Conservation (phyloP, 116 monocot genomes). For the Phalaenopsis hybrid region DNA sequence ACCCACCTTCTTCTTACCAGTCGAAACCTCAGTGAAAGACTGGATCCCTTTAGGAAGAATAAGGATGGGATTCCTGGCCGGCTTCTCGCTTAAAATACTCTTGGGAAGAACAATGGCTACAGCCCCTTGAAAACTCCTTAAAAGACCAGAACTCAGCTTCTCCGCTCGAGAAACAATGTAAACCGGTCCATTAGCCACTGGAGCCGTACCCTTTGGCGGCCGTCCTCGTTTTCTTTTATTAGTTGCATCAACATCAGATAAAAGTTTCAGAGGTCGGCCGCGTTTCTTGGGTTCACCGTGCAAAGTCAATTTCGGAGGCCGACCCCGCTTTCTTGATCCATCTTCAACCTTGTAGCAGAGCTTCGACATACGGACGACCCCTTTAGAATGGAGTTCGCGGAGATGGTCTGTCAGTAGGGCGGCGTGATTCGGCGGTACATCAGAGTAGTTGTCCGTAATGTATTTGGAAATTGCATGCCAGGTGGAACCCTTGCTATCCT, state of each 20-base stretch:
- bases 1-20: not conserved
- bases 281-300: not conserved
- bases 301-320: not conserved
- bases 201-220: not conserved
- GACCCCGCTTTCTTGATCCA: not conserved
- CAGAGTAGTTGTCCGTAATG: not conserved
- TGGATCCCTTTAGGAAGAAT: not conserved
- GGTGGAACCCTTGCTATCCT: not conserved
- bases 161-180: not conserved
- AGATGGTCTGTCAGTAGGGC: not conserved
- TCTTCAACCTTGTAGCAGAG: not conserved
- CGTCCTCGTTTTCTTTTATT: not conserved
- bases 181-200: not conserved
- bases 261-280: conserved; percentile 2
- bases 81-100: not conserved
- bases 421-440: not conserved
- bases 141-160: not conserved
- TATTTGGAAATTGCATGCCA: conserved; percentile 1
- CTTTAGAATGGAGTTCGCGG: not conserved
- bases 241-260: not conserved
- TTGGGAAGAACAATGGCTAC: conserved; percentile 5
- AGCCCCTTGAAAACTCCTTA: not conserved
- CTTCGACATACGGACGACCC: not conserved
- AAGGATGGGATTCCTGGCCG: not conserved
- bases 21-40: not conserved